Evolutionary conservation across 2,329 filamentous ascomycete species (phyloP), one percentile per base, ranked within the genome.

Genomic region (Ceratocystis papillata): DNA sequence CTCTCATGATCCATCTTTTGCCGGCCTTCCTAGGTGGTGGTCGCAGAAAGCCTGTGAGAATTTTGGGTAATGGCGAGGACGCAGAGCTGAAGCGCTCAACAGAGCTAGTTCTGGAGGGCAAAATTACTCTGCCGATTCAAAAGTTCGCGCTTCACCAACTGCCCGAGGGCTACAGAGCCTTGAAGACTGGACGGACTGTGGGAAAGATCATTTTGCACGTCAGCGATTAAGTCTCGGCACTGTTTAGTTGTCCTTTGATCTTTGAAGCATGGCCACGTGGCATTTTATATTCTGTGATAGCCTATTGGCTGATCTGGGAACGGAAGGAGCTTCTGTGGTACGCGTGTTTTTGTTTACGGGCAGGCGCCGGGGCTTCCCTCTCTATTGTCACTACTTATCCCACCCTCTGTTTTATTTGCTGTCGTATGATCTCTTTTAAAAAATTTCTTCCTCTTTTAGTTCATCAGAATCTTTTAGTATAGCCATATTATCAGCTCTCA

Each of bases 171-270:
- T 85, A 81, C 73, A 78, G 80, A 72, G 81, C 78, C 68, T 71
- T 87, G 70, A 84, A 83, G 75, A 81, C 79, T 2, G 81, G 81
- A 0, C 78, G 82, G n/a, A 77, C 80, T 3, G 80, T 75, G 63
- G 86, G 86, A 0, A 88, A 88, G 76, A 75, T 88, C 69, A 76
- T 87, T 46, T 70, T 77, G 45, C 67, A 69, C n/a, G 69, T 71
- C n/a, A 59, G 66, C 28, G 69, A 70, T 30, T 63, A 63, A 33
- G 25, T 28, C 25, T 22, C 17, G n/a, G 6, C n/a, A 3, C 53
- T 17, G 20, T 8, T 8, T 53, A n/a, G 2, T 3, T 53, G 6
- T 25, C 12, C 48, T 53, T n/a, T 53, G 10, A 2, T n/a, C 10
- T 10, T 15, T 37, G 33, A 37, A 25, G 10, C 22, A 15, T 10